Evolutionary conservation across 345 rosid species (phyloP).

Genomic region (Eucalyptus sp.): DNA sequence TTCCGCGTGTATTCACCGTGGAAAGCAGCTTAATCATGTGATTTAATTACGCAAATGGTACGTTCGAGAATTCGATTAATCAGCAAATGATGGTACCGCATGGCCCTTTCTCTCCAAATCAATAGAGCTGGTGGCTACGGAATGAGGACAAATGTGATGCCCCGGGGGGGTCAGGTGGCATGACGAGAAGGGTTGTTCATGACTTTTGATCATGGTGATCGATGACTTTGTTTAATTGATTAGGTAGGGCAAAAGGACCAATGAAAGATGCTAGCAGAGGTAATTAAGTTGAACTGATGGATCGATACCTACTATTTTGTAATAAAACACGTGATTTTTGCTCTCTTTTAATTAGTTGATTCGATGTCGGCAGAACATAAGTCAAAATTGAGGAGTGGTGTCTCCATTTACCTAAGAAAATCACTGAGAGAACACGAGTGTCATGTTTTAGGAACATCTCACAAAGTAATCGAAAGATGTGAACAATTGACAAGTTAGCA

Average conservation of each 20-base stretch:
- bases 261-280: not conserved
- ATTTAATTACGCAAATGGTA: not conserved
- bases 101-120: not conserved
- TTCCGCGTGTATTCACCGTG: not conserved
- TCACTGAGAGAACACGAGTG: not conserved
- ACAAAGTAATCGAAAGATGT: not conserved
- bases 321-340: not conserved
- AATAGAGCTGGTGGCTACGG: not conserved
- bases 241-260: not conserved
- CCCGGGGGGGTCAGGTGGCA: not conserved
- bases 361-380: fast-evolving
- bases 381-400: fast-evolving
- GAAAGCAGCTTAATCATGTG: not conserved
- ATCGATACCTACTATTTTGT: not conserved
- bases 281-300: not conserved
- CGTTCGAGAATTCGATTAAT: no score
- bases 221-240: not conserved
- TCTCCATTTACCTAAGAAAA: not conserved
- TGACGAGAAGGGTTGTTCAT: not conserved
- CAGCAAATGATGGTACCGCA: not conserved
- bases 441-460: not conserved
- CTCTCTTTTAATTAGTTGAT: no score
- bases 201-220: not conserved
- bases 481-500: fast-evolving
- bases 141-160: not conserved